phyloP scores from a whole-genome alignment of 2,329 filamentous ascomycete species.

The Xylariaceae sp. region DNA sequence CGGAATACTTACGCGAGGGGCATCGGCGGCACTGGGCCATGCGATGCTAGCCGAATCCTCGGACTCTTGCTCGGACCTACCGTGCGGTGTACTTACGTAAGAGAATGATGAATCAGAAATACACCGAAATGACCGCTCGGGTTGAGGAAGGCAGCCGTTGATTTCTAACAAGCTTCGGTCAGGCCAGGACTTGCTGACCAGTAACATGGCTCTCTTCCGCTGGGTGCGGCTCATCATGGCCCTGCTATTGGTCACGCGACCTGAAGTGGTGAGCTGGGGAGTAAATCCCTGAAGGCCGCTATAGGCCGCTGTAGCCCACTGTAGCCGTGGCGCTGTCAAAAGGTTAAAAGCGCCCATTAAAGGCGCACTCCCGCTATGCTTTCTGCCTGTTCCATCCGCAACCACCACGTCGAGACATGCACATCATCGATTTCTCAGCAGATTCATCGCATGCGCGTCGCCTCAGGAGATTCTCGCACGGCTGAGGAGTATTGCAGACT shows the following conservation, averaged over 20 bases:
- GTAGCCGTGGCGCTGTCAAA: neutral
- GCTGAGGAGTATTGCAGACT: conserved; percentile 60
- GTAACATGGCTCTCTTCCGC: no score
- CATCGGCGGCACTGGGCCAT: conserved; percentile 7
- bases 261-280: neutral
- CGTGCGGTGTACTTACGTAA: neutral
- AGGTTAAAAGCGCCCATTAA: neutral
- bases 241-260: neutral
- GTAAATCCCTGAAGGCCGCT: neutral
- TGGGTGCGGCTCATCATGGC: neutral
- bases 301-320: no score
- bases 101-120: neutral
- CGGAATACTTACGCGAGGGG: neutral
- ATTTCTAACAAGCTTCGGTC: no score
- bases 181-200: neutral
- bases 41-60: conserved; percentile 17
- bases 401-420: neutral
- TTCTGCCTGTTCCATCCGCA: neutral
- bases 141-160: neutral
- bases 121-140: neutral
- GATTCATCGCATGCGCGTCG: conserved; percentile 35
- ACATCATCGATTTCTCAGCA: neutral
- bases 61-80: neutral
- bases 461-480: conserved; percentile 42
- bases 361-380: neutral